Conservation (phyloP, 2,329 filamentous ascomycete species). For the Celoporthe dispersa region DNA sequence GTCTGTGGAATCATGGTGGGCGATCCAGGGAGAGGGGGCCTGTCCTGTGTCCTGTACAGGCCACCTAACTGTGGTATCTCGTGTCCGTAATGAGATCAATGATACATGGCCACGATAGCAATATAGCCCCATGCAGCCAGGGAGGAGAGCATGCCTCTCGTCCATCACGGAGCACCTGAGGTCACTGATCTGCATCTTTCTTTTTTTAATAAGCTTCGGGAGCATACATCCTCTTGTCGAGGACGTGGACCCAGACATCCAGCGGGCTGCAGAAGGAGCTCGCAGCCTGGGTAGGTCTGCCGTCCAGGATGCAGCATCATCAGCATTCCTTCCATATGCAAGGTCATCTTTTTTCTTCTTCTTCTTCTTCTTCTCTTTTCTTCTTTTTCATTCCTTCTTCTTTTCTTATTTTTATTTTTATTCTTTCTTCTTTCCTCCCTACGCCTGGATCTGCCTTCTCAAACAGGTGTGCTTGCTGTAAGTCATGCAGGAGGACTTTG, state of each 20-base stretch:
- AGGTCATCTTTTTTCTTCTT: not conserved
- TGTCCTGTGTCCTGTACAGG: too few relatives aligned
- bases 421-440: not conserved
- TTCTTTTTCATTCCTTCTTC: too few relatives aligned
- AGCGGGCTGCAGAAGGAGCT: too few relatives aligned
- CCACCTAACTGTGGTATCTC: not conserved
- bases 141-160: too few relatives aligned
- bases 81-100: too few relatives aligned
- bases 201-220: not conserved
- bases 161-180: not conserved
- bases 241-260: not conserved
- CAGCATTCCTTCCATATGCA: slow-evolving; percentile 2
- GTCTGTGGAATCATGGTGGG: not conserved
- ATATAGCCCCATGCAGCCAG: too few relatives aligned
- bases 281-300: not conserved
- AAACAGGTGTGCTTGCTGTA: not conserved
- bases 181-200: not conserved
- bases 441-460: not conserved
- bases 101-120: not conserved
- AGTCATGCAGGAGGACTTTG: not conserved
- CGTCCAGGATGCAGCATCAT: not conserved
- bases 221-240: not conserved
- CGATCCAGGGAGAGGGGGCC: not conserved
- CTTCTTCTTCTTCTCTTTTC: too few relatives aligned
- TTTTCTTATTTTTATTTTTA: too few relatives aligned